phyloP scores from a whole-genome alignment of 2,329 filamentous ascomycete genomes.

The Aspergillus brunneoviolaceus region DNA sequence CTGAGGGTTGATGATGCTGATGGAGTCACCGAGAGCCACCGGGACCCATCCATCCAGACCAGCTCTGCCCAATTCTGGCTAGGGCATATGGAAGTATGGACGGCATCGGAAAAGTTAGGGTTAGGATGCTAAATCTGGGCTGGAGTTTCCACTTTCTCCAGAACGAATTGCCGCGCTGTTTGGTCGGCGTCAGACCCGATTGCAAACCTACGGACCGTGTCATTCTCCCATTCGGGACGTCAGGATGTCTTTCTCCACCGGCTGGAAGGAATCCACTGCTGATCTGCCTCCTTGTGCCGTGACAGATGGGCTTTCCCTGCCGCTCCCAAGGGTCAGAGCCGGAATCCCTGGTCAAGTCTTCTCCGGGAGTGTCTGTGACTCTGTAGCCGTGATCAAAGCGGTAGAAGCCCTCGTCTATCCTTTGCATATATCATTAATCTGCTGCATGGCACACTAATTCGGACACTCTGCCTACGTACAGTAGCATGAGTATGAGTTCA shows the following conservation, averaged over 20 bases:
- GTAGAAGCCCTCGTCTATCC: too few relatives aligned
- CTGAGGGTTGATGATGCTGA: neutral
- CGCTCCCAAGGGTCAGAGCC: too few relatives aligned
- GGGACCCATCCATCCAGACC: neutral
- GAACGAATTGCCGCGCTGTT: neutral
- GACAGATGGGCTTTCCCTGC: too few relatives aligned
- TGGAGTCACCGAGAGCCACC: neutral
- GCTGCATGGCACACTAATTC: too few relatives aligned
- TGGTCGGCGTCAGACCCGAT: constrained; percentile 1
- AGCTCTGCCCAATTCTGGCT: constrained; percentile 2
- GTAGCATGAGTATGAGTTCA: too few relatives aligned
- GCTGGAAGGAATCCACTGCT: neutral
- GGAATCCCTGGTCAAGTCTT: too few relatives aligned
- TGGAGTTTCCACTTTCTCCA: constrained; percentile 3
- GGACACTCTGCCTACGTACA: too few relatives aligned
- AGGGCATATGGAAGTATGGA: neutral
- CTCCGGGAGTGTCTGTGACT: too few relatives aligned
- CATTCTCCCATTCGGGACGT: neutral
- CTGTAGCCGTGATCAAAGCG: too few relatives aligned
- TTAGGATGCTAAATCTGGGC: neutral
- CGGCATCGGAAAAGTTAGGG: too few relatives aligned
- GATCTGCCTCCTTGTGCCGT: neutral
- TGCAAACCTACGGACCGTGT: neutral
- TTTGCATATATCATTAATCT: too few relatives aligned
- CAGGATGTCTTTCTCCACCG: neutral